Percentiles rank a stretch among this genome's conserved stretches.
phyloP scores from a whole-genome alignment of 805 yeast species.

The Zygoascus biomembranicola region DNA sequence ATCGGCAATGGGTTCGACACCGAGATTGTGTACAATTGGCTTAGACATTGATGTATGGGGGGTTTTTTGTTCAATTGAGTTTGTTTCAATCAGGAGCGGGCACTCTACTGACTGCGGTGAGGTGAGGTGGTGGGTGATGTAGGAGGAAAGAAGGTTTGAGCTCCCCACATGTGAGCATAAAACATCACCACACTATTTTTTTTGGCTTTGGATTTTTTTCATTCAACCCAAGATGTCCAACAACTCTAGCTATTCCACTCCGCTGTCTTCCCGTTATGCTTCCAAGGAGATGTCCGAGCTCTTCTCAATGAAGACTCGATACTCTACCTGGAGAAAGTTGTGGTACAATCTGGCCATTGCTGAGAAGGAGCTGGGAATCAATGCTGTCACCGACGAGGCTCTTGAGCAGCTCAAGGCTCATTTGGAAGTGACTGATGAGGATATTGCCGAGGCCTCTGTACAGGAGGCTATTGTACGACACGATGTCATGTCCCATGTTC shows the following conservation, averaged over 20 bases:
- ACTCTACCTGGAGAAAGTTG: slow-evolving; percentile 96
- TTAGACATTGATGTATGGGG: not conserved
- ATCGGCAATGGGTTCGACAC: slow-evolving; percentile 81
- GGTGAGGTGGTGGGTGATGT: not conserved
- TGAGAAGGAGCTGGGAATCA: slow-evolving; percentile 83
- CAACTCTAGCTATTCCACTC: slow-evolving; percentile 79
- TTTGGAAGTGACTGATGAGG: slow-evolving; percentile 82
- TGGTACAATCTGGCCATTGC: slow-evolving; percentile 96
- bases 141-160: not conserved
- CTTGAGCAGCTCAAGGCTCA: slow-evolving; percentile 75
- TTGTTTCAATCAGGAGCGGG: slow-evolving; percentile 26
- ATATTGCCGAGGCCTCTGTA: slow-evolving; percentile 75
- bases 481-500: slow-evolving; percentile 99
- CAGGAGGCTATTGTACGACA: slow-evolving; percentile 98
- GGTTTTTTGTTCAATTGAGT: not conserved
- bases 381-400: slow-evolving; percentile 83
- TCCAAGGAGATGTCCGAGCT: slow-evolving; percentile 93
- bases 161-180: not conserved
- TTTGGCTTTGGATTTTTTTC: not conserved
- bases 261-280: slow-evolving; percentile 94
- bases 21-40: slow-evolving; percentile 35
- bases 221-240: slow-evolving; percentile 29
- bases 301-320: slow-evolving; percentile 88
- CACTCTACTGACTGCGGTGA: slow-evolving; percentile 26
- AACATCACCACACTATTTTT: not conserved